phyloP scores from a whole-genome alignment of 2,329 filamentous ascomycete species.

The Colletotrichum lini region DNA sequence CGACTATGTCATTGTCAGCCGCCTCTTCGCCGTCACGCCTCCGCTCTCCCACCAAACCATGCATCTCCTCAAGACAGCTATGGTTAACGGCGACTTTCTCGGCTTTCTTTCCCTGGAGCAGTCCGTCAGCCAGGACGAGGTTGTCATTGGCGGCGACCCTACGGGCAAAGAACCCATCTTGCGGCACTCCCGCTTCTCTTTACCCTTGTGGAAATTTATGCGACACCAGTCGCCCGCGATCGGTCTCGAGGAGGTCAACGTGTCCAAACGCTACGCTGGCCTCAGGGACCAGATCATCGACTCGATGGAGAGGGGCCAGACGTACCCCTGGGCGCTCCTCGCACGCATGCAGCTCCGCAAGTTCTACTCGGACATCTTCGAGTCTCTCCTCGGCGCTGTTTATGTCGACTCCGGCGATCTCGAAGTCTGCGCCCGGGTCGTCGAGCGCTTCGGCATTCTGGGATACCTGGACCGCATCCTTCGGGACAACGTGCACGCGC shows the following conservation, averaged over 20 bases:
- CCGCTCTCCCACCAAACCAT: slow-evolving; percentile 71
- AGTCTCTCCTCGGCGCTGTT: slow-evolving; percentile 84
- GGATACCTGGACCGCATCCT: slow-evolving; percentile 74
- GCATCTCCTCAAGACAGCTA: slow-evolving; percentile 81
- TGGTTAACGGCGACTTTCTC: slow-evolving; percentile 86
- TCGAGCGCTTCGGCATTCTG: slow-evolving; percentile 76
- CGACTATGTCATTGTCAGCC: slow-evolving; percentile 79
- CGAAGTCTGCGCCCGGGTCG: slow-evolving; percentile 70
- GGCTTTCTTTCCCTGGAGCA: slow-evolving; percentile 80
- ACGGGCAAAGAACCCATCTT: slow-evolving; percentile 42
- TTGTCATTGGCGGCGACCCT: slow-evolving; percentile 40
- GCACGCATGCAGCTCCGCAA: slow-evolving; percentile 78
- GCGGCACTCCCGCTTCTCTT: slow-evolving; percentile 33
- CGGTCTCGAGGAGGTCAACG: slow-evolving; percentile 59
- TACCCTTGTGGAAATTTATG: slow-evolving; percentile 79
- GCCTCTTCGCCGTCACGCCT: slow-evolving; percentile 65
- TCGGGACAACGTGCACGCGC: slow-evolving; percentile 67
- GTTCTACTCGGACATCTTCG: slow-evolving; percentile 87
- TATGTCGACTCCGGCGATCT: slow-evolving; percentile 84
- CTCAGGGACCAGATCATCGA: slow-evolving; percentile 65
- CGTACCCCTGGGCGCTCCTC: slow-evolving; percentile 85
- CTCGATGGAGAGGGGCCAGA: slow-evolving; percentile 62
- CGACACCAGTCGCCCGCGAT: slow-evolving; percentile 68
- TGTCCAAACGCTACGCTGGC: slow-evolving; percentile 60
- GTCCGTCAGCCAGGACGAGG: slow-evolving; percentile 46